Base-by-base conservation (phyloP, 139 green algal species). In the Tetraselmis striata region DNA sequence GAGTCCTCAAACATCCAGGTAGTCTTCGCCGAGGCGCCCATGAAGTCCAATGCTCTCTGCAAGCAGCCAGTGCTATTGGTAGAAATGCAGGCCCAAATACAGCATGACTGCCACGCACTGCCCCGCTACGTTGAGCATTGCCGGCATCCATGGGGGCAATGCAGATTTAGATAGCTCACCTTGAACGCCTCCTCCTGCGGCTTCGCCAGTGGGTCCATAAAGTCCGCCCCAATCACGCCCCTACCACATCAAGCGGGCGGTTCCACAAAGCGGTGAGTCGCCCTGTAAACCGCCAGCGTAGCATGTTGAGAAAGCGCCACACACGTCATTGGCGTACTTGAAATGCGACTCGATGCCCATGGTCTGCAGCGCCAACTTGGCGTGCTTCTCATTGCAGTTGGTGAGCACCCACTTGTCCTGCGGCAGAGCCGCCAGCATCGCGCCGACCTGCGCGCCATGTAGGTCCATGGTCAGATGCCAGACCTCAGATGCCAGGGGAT, bases 331-430 rank as follows among this genome's bases (percentile, higher is more conserved):
- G n/a, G n/a, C n/a, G 5, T 67, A 67, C 45, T 67, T 67, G 45
- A 67, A 67, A 18, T 67, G 18, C 11, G 45, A 67, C 59, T 67
- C 29, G 2, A 85, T 31, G 2, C 79, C 30, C 29, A 82, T 78
- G 1, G 74, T 29, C n/a, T 82, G 30, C 30, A 85, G 28, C 1
- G 78, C 78, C 30, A 79, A 29, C 23, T 18, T 29, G 24, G 78
- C 59, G 79, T 82, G 82, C 31, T 83, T 85, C 28, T 85, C 82
- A 32, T 76, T 85, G 78, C 77, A 85, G 82, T 85, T 82, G 5
- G 78, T 85, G 1, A 83, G 79, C 24, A 85, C 59, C 78, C 78
- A 85, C 28, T 85, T 85, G 24, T 79, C 75, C 78, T 85, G 82
- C 2, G 82, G 78, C n/a, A 82, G 67, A 27, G 32, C 77, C 31